Evolutionary conservation across 257 asterid species (phyloP), one percentile per base, ranked within the genome.

Genomic region (Solanum infundibuliforme): DNA sequence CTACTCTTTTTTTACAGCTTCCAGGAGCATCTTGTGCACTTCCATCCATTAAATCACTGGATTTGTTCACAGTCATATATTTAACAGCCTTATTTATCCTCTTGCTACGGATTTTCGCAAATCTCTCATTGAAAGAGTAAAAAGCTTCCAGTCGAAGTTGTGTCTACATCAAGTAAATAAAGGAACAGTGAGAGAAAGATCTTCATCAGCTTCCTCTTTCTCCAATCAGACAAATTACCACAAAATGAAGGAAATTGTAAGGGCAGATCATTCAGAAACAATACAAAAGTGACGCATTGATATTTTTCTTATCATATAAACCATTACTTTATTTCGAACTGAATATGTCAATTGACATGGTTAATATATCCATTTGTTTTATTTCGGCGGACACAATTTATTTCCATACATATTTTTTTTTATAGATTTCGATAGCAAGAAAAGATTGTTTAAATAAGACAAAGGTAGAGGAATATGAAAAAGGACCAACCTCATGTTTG

Each of bases 111-210:
- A 97, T 95, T 90, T 97, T 97, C 1, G 99, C 99, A 95, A 97
- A 97, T 89, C 93, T 93, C 88, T 97, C 99, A 55, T 95, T 95
- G 94, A 97, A 97, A 65, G 98, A 92, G 91, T 97, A 97, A 92
- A 95, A 97, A 82, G 99, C 98, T 92, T 97, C 99, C 95, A 97
- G 32, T 85, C 99, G 94, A 94, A 97, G 90, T 91, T 97, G 99
- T 13, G 98, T 95, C 99, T 97, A 65, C 35, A 91, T 66, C 76
- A 90, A 90, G 81, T 86, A 88, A 39, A 74, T 21, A 32, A 52
- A 87, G 83, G 34, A 74, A 72, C 27, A 12, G 29, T 35, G 75
- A 88, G 58, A 86, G 68, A 48, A 31, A 81, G 43, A 87, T 91
- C 68, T 87, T 43, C 83, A 55, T 76, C 43, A 65, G 71, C 35